These are phyloP conservation scores for Gypsophila paniculata DNA, from an alignment of 179 eudicot genomes.

Conservation along the genomic window DNA sequence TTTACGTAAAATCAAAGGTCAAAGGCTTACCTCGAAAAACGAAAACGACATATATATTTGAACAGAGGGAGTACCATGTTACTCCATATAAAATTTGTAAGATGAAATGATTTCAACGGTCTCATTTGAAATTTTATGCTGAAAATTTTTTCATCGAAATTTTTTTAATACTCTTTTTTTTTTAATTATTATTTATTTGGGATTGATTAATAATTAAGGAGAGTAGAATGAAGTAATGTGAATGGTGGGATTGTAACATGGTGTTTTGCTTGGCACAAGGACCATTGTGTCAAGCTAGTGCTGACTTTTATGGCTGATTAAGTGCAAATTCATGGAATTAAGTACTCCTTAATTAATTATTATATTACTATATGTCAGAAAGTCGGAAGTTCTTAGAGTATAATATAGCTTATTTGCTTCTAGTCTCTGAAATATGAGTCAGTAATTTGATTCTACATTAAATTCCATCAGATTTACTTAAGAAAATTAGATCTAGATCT, in stretches of 20 bases:
- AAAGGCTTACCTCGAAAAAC: too few species aligned
- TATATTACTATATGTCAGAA: conserved; percentile 4
- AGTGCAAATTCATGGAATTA: conserved; percentile 1
- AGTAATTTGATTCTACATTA: conserved; percentile 23
- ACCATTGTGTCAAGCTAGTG: conserved; percentile 19
- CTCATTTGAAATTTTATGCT: too few species aligned
- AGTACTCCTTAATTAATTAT: background rate
- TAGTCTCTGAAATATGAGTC: conserved; percentile 26
- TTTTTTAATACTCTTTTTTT: background rate
- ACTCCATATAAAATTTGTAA: too few species aligned
- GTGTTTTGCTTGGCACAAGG: conserved; percentile 21
- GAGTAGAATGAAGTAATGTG: conserved; percentile 13
- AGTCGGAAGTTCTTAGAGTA: conserved; percentile 15
- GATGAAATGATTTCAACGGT: too few species aligned
- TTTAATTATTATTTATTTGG: background rate
- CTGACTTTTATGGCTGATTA: conserved; percentile 24
- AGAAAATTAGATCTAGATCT: conserved; percentile 21
- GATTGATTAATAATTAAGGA: conserved; percentile 9
- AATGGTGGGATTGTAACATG: conserved; percentile 15
- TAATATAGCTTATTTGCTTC: conserved; percentile 19
- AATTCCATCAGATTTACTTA: conserved; percentile 7
- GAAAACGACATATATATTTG: too few species aligned
- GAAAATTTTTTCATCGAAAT: too few species aligned
- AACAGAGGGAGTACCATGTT: too few species aligned
- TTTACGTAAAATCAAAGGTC: too few species aligned